These are phyloP conservation scores for Volvariella volvacea DNA, from an alignment of 1,284 basidiomycete species.

Conservation along the genomic window DNA sequence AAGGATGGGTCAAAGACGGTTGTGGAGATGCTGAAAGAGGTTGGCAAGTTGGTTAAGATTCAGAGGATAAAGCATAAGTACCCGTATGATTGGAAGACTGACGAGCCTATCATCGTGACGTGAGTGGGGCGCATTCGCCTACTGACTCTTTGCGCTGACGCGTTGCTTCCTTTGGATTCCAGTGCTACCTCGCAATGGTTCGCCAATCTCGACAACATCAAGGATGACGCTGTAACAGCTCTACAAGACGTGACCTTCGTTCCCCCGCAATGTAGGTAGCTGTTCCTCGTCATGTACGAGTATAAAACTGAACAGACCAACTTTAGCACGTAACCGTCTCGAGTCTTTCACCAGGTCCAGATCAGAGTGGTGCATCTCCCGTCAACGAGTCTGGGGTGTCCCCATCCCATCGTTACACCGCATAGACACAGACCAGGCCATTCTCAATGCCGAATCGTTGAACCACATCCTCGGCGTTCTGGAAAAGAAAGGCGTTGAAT, in stretches of 20 bases:
- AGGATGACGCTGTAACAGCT: slow-evolving; percentile 67
- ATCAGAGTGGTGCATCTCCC: slow-evolving; percentile 99
- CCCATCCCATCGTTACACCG: slow-evolving; percentile 91
- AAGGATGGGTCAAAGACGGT: slow-evolving; percentile 64
- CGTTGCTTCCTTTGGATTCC: slow-evolving; percentile 2
- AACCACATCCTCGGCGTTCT: slow-evolving; percentile 77
- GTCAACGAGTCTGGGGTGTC: slow-evolving; percentile 97
- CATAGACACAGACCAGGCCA: slow-evolving; percentile 51
- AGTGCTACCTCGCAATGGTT: slow-evolving; percentile 99
- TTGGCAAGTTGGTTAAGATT: slow-evolving; percentile 60
- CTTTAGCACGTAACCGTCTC: slow-evolving; percentile 74
- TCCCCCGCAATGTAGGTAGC: slow-evolving; percentile 67
- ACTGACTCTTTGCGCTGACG: neutral
- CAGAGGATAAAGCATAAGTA: slow-evolving; percentile 83
- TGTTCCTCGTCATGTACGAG: slow-evolving; percentile 5
- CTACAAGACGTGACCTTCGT: slow-evolving; percentile 74
- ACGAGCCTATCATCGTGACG: slow-evolving; percentile 88
- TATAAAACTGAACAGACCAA: slow-evolving; percentile 6
- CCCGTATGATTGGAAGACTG: slow-evolving; percentile 97
- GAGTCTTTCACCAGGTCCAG: slow-evolving; percentile 82
- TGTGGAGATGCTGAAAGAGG: slow-evolving; percentile 54
- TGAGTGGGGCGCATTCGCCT: slow-evolving; percentile 28
- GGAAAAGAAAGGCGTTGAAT: slow-evolving; percentile 62
- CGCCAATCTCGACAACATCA: slow-evolving; percentile 83
- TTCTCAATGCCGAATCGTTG: slow-evolving; percentile 67